Evolutionary conservation across 1,139 yeast species (phyloP), one percentile per base, ranked within the genome.

Genomic region (Candida gigantensis): DNA sequence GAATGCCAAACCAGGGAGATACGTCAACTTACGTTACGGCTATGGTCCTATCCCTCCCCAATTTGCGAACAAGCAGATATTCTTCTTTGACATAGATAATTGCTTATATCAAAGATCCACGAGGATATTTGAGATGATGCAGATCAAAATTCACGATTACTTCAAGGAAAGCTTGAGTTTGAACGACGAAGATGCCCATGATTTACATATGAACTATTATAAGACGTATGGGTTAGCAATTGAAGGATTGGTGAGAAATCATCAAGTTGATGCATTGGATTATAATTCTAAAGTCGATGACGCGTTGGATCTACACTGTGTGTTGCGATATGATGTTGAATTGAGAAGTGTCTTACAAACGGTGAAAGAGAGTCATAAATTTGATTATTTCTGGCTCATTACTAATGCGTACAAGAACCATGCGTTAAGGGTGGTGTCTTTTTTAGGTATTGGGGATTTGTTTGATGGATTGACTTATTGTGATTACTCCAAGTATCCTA

Each of bases 331-430:
- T 34, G 79, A 82, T 50, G 57, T 57, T 10, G 54, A 60, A 20
- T 63, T 84, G 42, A 67, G 92, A 40, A 60, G 70, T 14, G 60
- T 77, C 69, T 60, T 84, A 32, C 40, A 72, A 4, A 51, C 62
- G 4, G 50, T 84, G 45, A 78, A 68, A 45, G 47, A 63, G 8
- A 42, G 60, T 12, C 72, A 40, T 4, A 42, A 60, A 28, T 62
- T 60, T 46, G 75, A 69, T 46, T 50, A 53, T 39, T 64, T 71
- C 42, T 92, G 98, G 98, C 72, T 92, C 32, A 84, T 89, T 51
- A 92, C 98, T 11, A 92, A 92, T 56, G 98, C 98, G 1, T 92
- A 90, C 65, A 81, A 84, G 57, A 87, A 78, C 52, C 97, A 92
- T 58, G 97, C 94, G 1, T 54, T 80, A 37, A 70, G 92, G 38